A percentile compares a stretch with the other conserved stretches of the same genome.
Evolutionary conservation across 495 filamentous ascomycete species (phyloP).

Genomic region (Penicillium verhagenii): DNA sequence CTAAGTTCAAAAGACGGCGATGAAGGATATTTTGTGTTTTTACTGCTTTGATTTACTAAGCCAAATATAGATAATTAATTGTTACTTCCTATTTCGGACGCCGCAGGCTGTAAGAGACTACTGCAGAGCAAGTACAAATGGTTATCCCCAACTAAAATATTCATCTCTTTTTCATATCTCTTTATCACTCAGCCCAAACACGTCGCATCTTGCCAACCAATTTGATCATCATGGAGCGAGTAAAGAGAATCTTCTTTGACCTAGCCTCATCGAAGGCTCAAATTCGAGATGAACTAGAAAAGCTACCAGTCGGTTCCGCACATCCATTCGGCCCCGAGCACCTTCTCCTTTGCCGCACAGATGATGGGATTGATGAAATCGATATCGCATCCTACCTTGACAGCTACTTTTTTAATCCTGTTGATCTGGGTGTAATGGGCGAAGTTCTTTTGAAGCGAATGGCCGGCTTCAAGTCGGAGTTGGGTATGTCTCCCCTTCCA

Average conservation of each 20-base stretch:
- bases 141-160: too few relatives aligned
- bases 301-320: conserved; percentile 25
- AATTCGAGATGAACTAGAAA: conserved; percentile 18
- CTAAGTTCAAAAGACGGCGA: too few relatives aligned
- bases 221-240: conserved; percentile 26
- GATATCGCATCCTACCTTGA: conserved; percentile 26
- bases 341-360: conserved; percentile 24
- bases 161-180: too few relatives aligned
- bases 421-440: conserved; percentile 26
- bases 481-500: conserved; percentile 13
- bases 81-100: too few relatives aligned
- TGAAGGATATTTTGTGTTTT: too few relatives aligned
- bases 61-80: too few relatives aligned
- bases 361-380: conserved; percentile 22
- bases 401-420: conserved; percentile 26
- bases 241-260: conserved; percentile 24
- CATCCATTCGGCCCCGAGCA: conserved; percentile 28
- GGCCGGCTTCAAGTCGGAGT: conserved; percentile 11
- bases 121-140: too few relatives aligned
- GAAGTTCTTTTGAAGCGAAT: conserved; percentile 22
- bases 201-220: too few relatives aligned
- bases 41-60: too few relatives aligned
- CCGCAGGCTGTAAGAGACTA: too few relatives aligned
- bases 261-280: conserved; percentile 21
- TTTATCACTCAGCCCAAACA: too few relatives aligned